Conservation (phyloP, 148 eudicot genomes). For the Amaranthus hypochondriacus region DNA sequence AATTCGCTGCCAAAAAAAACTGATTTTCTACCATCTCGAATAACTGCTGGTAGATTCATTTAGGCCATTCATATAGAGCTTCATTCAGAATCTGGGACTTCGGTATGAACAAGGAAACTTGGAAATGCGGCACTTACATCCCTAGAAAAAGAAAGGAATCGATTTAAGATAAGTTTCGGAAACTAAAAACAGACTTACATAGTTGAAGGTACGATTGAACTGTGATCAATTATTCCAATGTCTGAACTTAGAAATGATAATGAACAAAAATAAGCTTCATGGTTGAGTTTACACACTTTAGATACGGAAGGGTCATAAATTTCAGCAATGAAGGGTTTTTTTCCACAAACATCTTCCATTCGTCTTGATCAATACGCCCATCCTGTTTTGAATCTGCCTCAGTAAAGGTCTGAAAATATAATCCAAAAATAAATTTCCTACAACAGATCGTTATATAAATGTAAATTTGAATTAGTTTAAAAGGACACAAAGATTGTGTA, state of each 20-base stretch:
- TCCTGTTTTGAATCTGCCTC: conserved; percentile 22
- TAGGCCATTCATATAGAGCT: too few species aligned
- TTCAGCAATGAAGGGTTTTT: conserved; percentile 26
- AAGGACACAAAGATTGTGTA: too few species aligned
- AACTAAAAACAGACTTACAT: too few species aligned
- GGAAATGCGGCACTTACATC: conserved; percentile 16
- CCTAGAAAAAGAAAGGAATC: background rate
- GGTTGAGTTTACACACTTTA: conserved; percentile 18
- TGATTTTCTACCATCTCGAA: too few species aligned
- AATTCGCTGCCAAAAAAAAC: too few species aligned
- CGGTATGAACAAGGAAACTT: background rate
- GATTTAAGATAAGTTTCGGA: background rate
- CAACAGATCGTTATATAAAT: too few species aligned
- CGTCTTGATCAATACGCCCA: conserved; percentile 33
- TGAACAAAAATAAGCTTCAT: background rate
- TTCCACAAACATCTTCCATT: conserved; percentile 32
- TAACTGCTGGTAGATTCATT: too few species aligned
- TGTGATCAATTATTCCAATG: background rate
- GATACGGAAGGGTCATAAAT: conserved; percentile 35
- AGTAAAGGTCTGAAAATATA: conserved; percentile 20
- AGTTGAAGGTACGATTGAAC: too few species aligned
- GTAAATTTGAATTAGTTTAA: too few species aligned
- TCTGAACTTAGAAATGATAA: background rate
- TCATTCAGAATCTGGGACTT: too few species aligned
- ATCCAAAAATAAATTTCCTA: background rate